phyloP scores from a whole-genome alignment of 352 stramenopile species.

The Globisporangium takayamanum region DNA sequence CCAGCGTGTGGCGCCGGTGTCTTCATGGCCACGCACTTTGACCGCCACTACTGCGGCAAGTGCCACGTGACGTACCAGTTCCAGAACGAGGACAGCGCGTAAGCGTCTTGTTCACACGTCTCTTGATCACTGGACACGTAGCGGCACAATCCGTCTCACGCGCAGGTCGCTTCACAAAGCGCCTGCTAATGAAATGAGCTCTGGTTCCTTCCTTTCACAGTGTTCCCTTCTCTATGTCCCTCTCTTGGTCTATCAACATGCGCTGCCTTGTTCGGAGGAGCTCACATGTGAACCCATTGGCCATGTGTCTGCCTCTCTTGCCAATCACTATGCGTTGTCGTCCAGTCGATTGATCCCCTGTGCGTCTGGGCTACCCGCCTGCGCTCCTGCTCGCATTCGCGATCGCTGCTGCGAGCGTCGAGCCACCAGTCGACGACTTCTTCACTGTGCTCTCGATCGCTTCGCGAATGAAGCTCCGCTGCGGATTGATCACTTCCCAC shows the following conservation, averaged over 20 bases:
- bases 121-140: background rate
- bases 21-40: slow-evolving; percentile 99
- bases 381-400: background rate
- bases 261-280: too few relatives aligned
- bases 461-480: slow-evolving; percentile 44
- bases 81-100: slow-evolving; percentile 67
- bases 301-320: background rate
- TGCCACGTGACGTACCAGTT: slow-evolving; percentile 96
- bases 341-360: background rate
- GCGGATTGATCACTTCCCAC: slow-evolving; percentile 57
- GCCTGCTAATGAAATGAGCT: slow-evolving; percentile 16
- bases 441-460: slow-evolving; percentile 35
- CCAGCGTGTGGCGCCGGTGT: slow-evolving; percentile 94
- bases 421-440: background rate
- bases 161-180: background rate
- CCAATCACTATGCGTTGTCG: background rate
- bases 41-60: slow-evolving; percentile 99
- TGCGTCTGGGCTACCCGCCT: background rate
- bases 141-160: background rate
- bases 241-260: background rate
- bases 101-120: slow-evolving; percentile 15
- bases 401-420: background rate
- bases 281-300: background rate
- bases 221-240: background rate
- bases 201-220: slow-evolving; percentile 14